phyloP scores from a whole-genome alignment of 2,329 filamentous ascomycete genomes.

The Pseudogymnoascus sp. region DNA sequence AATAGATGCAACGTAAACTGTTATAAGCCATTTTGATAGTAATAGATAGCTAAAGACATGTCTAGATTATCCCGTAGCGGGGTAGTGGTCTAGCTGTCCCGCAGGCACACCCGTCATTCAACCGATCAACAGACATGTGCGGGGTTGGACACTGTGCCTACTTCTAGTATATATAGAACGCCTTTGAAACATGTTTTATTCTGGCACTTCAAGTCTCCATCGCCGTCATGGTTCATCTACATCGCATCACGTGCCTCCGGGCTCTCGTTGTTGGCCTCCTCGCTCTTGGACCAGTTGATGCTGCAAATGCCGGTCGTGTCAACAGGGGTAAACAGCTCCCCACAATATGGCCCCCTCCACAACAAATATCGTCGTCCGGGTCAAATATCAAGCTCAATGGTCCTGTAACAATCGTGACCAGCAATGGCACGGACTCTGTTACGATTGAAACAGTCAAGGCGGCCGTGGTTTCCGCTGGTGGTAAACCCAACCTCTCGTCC shows the following conservation, averaged over 20 bases:
- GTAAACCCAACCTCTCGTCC: background rate
- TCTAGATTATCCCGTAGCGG: background rate
- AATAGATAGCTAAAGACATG: background rate
- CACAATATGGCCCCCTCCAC: constrained; percentile 15
- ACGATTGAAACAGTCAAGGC: background rate
- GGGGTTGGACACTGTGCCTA: background rate
- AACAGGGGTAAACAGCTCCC: background rate
- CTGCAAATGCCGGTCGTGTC: background rate
- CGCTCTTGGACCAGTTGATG: background rate
- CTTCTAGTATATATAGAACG: background rate
- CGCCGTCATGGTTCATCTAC: background rate
- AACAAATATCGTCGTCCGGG: constrained; percentile 16
- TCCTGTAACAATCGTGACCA: constrained; percentile 19
- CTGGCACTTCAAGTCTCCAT: background rate
- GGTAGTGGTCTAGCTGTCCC: background rate
- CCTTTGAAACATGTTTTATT: background rate
- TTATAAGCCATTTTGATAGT: background rate
- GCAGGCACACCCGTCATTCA: background rate
- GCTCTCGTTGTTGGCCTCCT: background rate
- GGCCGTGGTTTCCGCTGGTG: background rate
- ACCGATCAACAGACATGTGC: background rate
- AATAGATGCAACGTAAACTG: background rate
- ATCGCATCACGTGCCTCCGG: background rate
- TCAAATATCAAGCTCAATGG: constrained; percentile 15
- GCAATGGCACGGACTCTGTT: constrained; percentile 16